A percentile compares a stretch with the other conserved stretches of the same genome.
phyloP scores from a whole-genome alignment of 257 asterid genomes.

The Solanum medicagineum region DNA sequence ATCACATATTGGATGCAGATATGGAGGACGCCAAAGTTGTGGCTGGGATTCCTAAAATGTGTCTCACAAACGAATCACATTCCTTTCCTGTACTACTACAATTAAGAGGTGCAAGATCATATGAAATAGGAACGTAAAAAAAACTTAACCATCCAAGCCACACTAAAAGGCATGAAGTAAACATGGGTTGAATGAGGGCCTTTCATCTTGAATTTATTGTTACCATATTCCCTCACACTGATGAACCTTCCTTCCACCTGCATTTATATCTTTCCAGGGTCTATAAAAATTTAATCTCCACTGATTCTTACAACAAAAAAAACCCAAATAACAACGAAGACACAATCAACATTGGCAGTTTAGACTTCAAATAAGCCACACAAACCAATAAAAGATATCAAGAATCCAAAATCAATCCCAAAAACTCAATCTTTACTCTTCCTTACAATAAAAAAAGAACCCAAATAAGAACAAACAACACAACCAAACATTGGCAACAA shows the following conservation, averaged over 20 bases:
- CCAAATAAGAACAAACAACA: too few relatives aligned
- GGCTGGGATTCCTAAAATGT: slow-evolving; percentile 92
- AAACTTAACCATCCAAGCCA: slow-evolving; percentile 40
- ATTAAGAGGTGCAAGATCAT: slow-evolving; percentile 38
- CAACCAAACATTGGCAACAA: too few relatives aligned
- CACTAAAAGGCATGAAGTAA: slow-evolving; percentile 64
- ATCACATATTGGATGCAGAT: slow-evolving; percentile 30
- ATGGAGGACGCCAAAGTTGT: slow-evolving; percentile 92
- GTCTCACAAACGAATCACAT: slow-evolving; percentile 87
- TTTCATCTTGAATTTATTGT: neutral
- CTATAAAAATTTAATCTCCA: slow-evolving; percentile 2
- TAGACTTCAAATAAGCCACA: neutral
- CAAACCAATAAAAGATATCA: neutral
- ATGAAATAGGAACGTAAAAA: too few relatives aligned
- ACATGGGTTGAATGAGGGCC: slow-evolving; percentile 30
- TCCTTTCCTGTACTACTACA: slow-evolving; percentile 78
- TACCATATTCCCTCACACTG: slow-evolving; percentile 18
- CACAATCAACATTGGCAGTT: neutral
- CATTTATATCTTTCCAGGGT: slow-evolving; percentile 41
- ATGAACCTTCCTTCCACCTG: slow-evolving; percentile 54
- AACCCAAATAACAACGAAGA: neutral
- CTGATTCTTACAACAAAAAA: too few relatives aligned
- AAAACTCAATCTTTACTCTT: too few relatives aligned
- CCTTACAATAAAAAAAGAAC: too few relatives aligned
- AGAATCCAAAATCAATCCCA: neutral